Evolutionary conservation across 805 yeast species (phyloP).

Genomic region (Suhomyces vadensis): DNA sequence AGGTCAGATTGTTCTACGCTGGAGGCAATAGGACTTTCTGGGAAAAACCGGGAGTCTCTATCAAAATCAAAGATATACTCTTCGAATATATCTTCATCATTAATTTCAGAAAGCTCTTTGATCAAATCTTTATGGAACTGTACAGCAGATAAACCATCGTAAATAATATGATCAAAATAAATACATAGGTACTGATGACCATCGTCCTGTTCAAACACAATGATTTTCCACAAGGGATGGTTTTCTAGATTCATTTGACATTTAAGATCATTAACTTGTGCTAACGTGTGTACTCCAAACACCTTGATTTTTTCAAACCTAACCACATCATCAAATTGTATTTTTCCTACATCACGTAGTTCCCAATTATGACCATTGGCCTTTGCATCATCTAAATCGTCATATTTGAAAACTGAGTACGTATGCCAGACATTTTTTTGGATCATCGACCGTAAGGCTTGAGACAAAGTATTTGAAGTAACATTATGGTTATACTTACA

Average conservation of each 20-base stretch:
- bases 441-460: constrained; percentile 9
- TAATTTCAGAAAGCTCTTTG: constrained; percentile 7
- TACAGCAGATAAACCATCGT: constrained; percentile 14
- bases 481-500: constrained; percentile 6
- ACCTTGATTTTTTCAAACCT: not conserved
- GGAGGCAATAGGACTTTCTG: not conserved
- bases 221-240: constrained; percentile 14
- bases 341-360: constrained; percentile 9
- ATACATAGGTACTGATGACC: constrained; percentile 5
- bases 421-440: constrained; percentile 12
- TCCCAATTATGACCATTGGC: constrained; percentile 11
- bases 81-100: not conserved
- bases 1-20: not conserved
- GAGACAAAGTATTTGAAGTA: constrained; percentile 3
- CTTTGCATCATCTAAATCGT: not conserved
- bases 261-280: constrained; percentile 4
- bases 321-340: constrained; percentile 11
- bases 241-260: constrained; percentile 8
- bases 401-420: constrained; percentile 9
- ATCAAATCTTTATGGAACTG: constrained; percentile 14
- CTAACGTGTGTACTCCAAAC: constrained; percentile 7
- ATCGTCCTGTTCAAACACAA: constrained; percentile 8
- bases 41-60: not conserved
- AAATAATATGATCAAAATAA: constrained; percentile 12
- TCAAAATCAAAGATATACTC: constrained; percentile 2